Base-by-base conservation (phyloP, 176 grass and related monocot genomes). In the Panicum miliaceum region DNA sequence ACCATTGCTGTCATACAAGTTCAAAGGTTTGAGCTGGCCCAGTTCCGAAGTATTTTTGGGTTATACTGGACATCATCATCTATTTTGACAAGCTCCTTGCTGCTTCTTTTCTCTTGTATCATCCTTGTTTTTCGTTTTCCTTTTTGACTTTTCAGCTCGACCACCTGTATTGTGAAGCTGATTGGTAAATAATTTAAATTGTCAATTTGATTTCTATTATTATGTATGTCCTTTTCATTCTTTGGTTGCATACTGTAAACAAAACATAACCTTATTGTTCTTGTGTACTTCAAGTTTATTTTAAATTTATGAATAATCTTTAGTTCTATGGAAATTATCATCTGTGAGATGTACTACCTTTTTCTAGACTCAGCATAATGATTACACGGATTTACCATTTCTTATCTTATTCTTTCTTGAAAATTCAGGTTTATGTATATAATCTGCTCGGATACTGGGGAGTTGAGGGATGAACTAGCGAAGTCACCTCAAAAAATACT, bases 401-500 rank as follows among this genome's bases (percentile, higher is more conserved):
- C 37, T 41, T 11, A 5, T 73, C 22, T 38, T 60, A 29, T 77
- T 84, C 4, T 63, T 77, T 85, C 82, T 81, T 79, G 19, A 67
- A 71, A 68, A 64, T 93, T 81, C 85, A 99, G 96, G 88, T 96
- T 99, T 73, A 99, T 96, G 96, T 96, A 95, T 78, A 96, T 99
- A 84, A 96, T 99, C 77, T 99, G 93, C 88, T 99, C 91, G 29
- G 96, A 96, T 81, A 81, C 89, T 56, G 96, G 96, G 53, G 89
- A 89, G 37, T 83, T 99, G 75, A 89, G 96, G 73, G 96, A 96
- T 15, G 93, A 96, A 80, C 96, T 99, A 78, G 85, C 91, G 1
- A 99, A 92, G 82, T 99, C 93, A 57, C 96, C 96, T 38, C 83
- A 94, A 51, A 99, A 99, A 88, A 99, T 99, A 84, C 93, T 99